phyloP scores from a whole-genome alignment of 805 yeast species.

The Candida orba region DNA sequence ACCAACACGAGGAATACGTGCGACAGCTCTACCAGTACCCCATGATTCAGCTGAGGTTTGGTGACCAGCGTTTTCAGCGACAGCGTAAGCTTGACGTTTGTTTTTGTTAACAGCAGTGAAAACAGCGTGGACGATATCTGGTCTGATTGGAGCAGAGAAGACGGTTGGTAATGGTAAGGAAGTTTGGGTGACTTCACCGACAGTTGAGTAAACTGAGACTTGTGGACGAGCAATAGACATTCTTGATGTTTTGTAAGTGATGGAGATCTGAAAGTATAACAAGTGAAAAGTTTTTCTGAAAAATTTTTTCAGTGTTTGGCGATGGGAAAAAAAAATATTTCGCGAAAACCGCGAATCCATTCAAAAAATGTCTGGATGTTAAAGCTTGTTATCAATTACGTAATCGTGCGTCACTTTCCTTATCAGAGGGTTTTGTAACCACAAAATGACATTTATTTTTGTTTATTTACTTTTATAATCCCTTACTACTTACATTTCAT shows the following conservation, averaged over 20 bases:
- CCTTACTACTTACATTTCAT: too few species aligned
- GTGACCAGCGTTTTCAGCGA: conserved; percentile 98
- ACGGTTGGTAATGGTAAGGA: conserved; percentile 96
- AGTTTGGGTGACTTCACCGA: conserved; percentile 81
- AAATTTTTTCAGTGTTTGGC: not conserved
- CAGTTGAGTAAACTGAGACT: conserved; percentile 86
- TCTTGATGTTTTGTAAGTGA: conserved; percentile 18
- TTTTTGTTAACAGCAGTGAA: conserved; percentile 98
- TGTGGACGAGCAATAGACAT: conserved; percentile 81
- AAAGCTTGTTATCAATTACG: too few species aligned
- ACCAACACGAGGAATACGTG: conserved; percentile 99
- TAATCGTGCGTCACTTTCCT: too few species aligned
- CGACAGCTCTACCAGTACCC: conserved; percentile 99
- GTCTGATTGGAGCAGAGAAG: conserved; percentile 99
- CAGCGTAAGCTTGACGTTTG: conserved; percentile 99
- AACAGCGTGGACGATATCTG: conserved; percentile 98
- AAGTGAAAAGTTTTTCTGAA: conserved; percentile 9
- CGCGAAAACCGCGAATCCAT: not conserved
- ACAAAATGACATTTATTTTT: too few species aligned
- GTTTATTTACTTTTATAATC: too few species aligned
- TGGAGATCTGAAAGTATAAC: not conserved
- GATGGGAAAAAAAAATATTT: not conserved
- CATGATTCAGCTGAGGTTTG: conserved; percentile 99
- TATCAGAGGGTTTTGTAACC: too few species aligned
- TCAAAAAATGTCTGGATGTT: too few species aligned